Conservation (phyloP, 1,139 yeast genomes). For the Protomyces gravidus region DNA sequence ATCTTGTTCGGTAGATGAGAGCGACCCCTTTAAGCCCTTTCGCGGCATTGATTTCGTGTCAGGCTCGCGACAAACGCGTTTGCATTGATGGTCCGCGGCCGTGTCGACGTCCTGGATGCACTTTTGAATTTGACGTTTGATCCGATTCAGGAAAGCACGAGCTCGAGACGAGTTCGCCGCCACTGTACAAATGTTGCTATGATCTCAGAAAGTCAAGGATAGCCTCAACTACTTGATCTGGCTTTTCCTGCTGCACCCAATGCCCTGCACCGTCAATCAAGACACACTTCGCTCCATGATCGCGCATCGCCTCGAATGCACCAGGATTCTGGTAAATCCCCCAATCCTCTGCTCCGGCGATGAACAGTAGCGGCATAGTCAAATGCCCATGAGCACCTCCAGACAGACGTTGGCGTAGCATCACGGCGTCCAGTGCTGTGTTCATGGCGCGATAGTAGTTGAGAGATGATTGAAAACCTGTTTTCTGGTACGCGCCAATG, state of each 20-base stretch:
- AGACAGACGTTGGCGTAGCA: not conserved
- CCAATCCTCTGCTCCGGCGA: slow-evolving; percentile 20
- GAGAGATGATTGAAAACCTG: slow-evolving; percentile 13
- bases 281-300: not conserved
- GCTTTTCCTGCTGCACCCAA: slow-evolving; percentile 27
- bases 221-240: slow-evolving; percentile 5
- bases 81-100: too few species aligned
- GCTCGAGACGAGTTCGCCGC: too few species aligned
- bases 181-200: too few species aligned
- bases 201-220: slow-evolving; percentile 4
- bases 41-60: too few species aligned
- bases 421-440: not conserved
- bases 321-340: slow-evolving; percentile 23
- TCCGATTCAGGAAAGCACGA: too few species aligned
- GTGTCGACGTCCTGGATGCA: too few species aligned
- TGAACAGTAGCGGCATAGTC: slow-evolving; percentile 17
- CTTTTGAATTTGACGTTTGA: too few species aligned
- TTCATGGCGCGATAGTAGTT: slow-evolving; percentile 15
- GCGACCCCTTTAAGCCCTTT: too few species aligned
- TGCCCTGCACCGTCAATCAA: slow-evolving; percentile 19
- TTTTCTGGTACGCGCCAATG: slow-evolving; percentile 1
- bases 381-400: not conserved
- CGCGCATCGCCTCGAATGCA: slow-evolving; percentile 14
- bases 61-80: too few species aligned
- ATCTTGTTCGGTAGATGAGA: too few species aligned